Evolutionary conservation across 805 yeast genomes (phyloP), one percentile per base, ranked within the genome.

Genomic region (Saccharomycopsis guyanensis): DNA sequence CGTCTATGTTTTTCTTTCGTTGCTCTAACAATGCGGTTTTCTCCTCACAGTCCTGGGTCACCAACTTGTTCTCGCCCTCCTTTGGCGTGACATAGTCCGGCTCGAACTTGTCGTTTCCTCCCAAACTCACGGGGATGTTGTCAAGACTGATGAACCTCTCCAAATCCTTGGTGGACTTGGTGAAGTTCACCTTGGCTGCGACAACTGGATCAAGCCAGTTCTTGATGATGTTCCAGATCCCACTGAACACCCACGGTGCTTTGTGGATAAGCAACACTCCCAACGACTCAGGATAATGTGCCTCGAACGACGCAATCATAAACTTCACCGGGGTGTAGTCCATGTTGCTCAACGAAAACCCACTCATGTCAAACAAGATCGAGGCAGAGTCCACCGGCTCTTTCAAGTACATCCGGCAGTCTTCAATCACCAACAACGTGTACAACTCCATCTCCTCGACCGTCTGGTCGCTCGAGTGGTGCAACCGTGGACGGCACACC

Each of bases 151-250:
- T 76, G 60, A 68, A 77, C 55, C 82, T 71, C 40, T 68, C 69
- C 56, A 91, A 65, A 46, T 93, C 97, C 47, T 78, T 74, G 22
- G 68, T 61, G 53, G 70, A 70, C 58, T 84, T 82, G 20, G 96
- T 85, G 66, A 91, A 93, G 38, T 77, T 75, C 56, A 93, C 86
- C 65, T 91, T 91, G 22, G 91, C 73, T 0, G 96, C 95, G 46
- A 91, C 97, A 20, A 86, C 96, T 2, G 97, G 97, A 61, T 93
- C 97, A 47, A 91, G 70, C 97, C 97, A 91, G 56, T 82, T 80
- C 63, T 86, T 87, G 57, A 93, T 79, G 55, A 91, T 77, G 55
- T 81, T 83, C 97, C 98, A 93, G 50, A 91, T 86, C 20, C 96
- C 91, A 43, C 85, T 78, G 68, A 93, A 93, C 45, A 93, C 78